Conservation (phyloP, 1,139 yeast species). For the Zygotorulaspora mrakii region DNA sequence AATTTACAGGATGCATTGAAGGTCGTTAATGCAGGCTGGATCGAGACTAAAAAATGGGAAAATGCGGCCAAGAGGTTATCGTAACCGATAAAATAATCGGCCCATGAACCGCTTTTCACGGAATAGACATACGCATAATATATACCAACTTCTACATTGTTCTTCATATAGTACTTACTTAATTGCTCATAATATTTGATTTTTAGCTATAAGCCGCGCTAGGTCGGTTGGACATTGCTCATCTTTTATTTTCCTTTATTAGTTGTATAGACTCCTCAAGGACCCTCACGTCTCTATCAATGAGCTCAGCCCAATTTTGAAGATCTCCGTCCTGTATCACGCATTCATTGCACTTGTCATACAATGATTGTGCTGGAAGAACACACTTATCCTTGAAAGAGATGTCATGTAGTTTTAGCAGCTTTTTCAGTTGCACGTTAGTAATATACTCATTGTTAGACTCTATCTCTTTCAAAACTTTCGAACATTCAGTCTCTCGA, state of each 20-base stretch:
- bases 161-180: too few species aligned
- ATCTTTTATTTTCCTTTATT: slow-evolving; percentile 25
- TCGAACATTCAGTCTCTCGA: slow-evolving; percentile 25
- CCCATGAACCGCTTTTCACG: too few species aligned
- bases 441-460: slow-evolving; percentile 29
- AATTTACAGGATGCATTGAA: slow-evolving; percentile 58
- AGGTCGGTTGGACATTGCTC: background rate
- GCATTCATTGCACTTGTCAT: slow-evolving; percentile 20
- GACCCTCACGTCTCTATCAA: slow-evolving; percentile 36
- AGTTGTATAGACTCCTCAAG: slow-evolving; percentile 35
- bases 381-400: slow-evolving; percentile 26
- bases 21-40: slow-evolving; percentile 69
- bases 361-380: slow-evolving; percentile 23
- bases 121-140: too few species aligned
- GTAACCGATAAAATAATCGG: too few species aligned
- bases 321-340: slow-evolving; percentile 22
- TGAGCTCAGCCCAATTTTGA: slow-evolving; percentile 33
- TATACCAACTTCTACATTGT: too few species aligned
- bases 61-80: slow-evolving; percentile 37
- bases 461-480: slow-evolving; percentile 29
- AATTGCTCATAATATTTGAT: too few species aligned
- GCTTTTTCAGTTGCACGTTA: slow-evolving; percentile 29
- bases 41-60: slow-evolving; percentile 61
- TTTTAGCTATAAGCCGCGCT: too few species aligned
- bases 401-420: slow-evolving; percentile 30